A percentile compares a stretch with the other conserved stretches of the same genome.
Evolutionary conservation across 108 stramenopile species (phyloP).

Genomic region (Aurantiochytrium sp.): DNA sequence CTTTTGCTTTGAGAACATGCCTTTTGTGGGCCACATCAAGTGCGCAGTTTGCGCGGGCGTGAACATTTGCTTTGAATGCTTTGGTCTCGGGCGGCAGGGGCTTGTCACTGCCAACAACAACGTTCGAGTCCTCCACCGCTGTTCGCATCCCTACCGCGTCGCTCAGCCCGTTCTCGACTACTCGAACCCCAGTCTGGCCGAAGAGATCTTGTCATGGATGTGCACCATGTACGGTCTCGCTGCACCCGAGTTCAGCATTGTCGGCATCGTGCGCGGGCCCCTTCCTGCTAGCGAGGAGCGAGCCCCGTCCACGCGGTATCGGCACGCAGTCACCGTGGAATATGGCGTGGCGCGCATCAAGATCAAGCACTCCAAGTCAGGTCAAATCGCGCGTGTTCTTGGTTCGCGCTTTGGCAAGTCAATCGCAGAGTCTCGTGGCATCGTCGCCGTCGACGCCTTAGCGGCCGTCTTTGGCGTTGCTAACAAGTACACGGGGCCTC

Average conservation of each 20-base stretch:
- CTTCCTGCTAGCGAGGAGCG: not conserved
- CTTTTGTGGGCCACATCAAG: not conserved
- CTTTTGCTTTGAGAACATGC: not conserved
- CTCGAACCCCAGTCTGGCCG: not conserved
- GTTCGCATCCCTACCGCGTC: not conserved
- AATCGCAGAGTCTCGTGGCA: not conserved
- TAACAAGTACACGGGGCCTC: not conserved
- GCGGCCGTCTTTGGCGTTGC: not conserved
- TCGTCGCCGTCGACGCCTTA: not conserved
- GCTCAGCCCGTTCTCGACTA: not conserved
- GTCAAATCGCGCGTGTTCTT: not conserved
- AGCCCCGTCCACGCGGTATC: not conserved
- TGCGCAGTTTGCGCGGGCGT: not conserved
- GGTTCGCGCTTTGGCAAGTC: not conserved
- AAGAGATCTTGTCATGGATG: not conserved
- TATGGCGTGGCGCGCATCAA: not conserved
- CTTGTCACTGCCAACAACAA: not conserved
- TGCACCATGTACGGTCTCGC: not conserved
- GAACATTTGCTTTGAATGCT: not conserved
- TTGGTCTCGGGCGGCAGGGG: not conserved
- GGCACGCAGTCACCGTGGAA: not conserved
- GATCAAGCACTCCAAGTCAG: not conserved
- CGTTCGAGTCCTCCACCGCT: not conserved
- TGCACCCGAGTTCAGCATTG: not conserved
- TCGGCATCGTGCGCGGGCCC: not conserved